Conservation (phyloP, 1,139 yeast genomes). For the Arxiozyma bovina region DNA sequence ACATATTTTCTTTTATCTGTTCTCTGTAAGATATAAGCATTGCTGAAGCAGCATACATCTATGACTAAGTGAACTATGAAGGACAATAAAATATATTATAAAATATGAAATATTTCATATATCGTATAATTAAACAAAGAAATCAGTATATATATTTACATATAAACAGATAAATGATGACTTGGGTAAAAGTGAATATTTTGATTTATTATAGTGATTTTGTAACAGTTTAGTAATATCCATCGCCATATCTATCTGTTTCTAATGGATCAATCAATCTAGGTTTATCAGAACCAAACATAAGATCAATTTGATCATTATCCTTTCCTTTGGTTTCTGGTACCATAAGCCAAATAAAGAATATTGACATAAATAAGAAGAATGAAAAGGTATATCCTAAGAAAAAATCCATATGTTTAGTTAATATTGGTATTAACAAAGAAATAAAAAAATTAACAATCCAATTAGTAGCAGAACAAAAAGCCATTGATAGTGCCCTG, state of each 20-base stretch:
- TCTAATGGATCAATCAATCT: background rate
- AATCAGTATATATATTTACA: too few species aligned
- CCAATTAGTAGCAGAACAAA: slow-evolving; percentile 71
- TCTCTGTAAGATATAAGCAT: too few species aligned
- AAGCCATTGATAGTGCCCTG: slow-evolving; percentile 67
- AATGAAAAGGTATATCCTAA: slow-evolving; percentile 70
- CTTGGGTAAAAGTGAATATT: background rate
- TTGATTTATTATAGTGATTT: background rate
- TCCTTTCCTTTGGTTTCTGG: slow-evolving; percentile 63
- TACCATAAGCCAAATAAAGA: slow-evolving; percentile 52
- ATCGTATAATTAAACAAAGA: background rate
- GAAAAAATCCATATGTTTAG: slow-evolving; percentile 42
- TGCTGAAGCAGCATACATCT: background rate
- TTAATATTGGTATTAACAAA: slow-evolving; percentile 61
- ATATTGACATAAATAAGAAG: slow-evolving; percentile 45
- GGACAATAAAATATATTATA: too few species aligned
- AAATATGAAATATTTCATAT: background rate
- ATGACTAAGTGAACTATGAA: background rate
- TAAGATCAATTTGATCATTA: slow-evolving; percentile 3
- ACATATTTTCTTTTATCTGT: background rate
- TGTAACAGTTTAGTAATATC: background rate
- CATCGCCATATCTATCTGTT: background rate
- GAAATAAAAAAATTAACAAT: slow-evolving; percentile 64
- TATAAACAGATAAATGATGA: too few species aligned
- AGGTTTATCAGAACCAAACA: background rate